Base-by-base conservation (phyloP, 192 early-diverging fungal species). In the Backusella sp. region DNA sequence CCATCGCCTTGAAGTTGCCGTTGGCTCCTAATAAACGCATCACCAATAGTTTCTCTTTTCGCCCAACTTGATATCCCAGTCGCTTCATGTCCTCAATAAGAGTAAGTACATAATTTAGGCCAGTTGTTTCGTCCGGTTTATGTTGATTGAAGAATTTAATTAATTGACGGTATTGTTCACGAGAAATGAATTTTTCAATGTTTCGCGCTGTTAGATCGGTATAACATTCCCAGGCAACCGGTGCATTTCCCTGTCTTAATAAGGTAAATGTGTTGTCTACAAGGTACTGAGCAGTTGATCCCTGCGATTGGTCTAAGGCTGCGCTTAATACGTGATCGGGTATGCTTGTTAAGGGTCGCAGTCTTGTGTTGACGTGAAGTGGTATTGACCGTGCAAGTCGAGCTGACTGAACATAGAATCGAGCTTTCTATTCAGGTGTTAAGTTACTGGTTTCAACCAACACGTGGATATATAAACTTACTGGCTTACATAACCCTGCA, bases 151-250 rank as follows among this genome's bases (percentile, higher is more conserved):
- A 83, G 4, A 53, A 71, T 21, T 65, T 73, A 26, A 83, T 75
- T 3, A 83, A 62, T 30, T 59, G 67, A 15, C 65, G 34, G 26
- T 74, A 83, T 19, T 79, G 70, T 17, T 83, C 82, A 21, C 49
- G 26, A 6, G 82, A 76, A n/a, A 83, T 37, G 35, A 76, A 68
- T 6, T 53, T 72, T 32, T 79, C 56, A 41, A 79, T 37, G n/a
- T 76, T 35, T 14, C 74, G 74, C 6, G 49, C 59, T 2, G 70
- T 53, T 30, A 83, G 53, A 41, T 83, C 82, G 11, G 23, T 76
- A 62, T 83, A 83, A 17, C 77, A 79, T 49, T 83, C 78, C 82
- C 82, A 83, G 19, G 75, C 82, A 34, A 74, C 72, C 6, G 32
- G 36, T 44, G 78, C 62, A 14, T 71, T 53, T 15, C 73, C 67